Evolutionary conservation across 225 moss, liverwort and hornwort genomes (phyloP), one percentile per base, ranked within the genome.

Genomic region (Lunularia cruciata): DNA sequence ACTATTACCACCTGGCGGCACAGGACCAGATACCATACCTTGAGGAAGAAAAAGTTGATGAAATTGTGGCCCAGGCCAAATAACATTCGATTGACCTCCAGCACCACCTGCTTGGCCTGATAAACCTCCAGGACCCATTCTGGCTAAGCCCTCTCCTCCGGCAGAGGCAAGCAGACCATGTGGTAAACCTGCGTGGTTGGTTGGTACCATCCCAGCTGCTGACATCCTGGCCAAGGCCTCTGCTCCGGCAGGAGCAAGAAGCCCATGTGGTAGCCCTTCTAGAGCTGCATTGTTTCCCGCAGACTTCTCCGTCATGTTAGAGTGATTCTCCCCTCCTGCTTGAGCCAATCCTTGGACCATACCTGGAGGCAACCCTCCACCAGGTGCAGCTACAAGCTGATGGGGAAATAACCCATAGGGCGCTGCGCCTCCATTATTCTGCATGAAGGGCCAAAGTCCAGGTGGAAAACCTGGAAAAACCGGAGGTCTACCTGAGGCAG

Each of bases 381-480:
- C 68, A 40, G 70, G 48, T 49, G 80, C 15, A 19, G 64, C 66
- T n/a, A 82, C 18, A 12, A 82, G 23, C 38, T 82, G 77, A 40
- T 66, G 71, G 31, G 69, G 73, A 39, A 71, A 78, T 45, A 78
- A 38, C 45, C 82, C 78, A 64, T 78, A 82, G 5, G 78, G 77
- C 37, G 57, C 72, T 15, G 80, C 14, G 14, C 40, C 55, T 49
- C 74, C 82, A 20, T 57, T 70, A 20, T 68, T 20, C 73, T 37
- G 66, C 31, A 79, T 48, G 60, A 70, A 74, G 14, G 83, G 79
- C 83, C 83, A 83, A 4, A 83, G 55, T 35, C 71, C 83, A 43
- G 79, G 76, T 16, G 79, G 73, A n/a, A 83, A 77, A 37, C 79
- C 79, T 39, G 79, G 32, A 53, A 76, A 83, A 2, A 78, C 46